Base-by-base conservation (phyloP, 768 basidiomycete species). In the Kwoniella europaea region DNA sequence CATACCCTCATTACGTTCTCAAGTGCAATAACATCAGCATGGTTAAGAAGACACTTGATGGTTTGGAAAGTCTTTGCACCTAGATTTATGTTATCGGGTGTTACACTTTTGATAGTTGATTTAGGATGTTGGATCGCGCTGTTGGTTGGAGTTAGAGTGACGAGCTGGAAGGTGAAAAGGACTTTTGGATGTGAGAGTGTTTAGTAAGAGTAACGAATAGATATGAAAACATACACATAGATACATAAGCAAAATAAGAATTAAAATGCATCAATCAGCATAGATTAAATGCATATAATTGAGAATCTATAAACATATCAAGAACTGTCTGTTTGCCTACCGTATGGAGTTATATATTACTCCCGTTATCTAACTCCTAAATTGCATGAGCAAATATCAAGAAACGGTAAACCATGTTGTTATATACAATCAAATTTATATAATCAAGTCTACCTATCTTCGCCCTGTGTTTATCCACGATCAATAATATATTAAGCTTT, bases 41-140 rank as follows among this genome's bases (percentile, higher is more conserved):
- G 89, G 75, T 84, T 95, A 63, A 84, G 94, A 73, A 82, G 94
- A 56, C 94, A 98, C 81, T 82, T 97, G 73, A 97, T 97, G 94
- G 94, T 98, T 24, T 99, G 97, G 97, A 98, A 98, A 85, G 90
- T 98, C 3, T 99, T 98, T 78, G 96, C 95, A 46, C 97, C 97
- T 72, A 85, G 96, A 72, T 97, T 95, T 81, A 95, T 98, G 90
- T 80, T 88, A 16, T 91, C 88, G 0, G 92, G 88, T 0, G 77
- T 89, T 3, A 87, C 87, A 35, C 81, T 96, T 44, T 53, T 93
- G 4, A 88, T 88, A 1, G 88, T 92, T 2, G 96, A 98, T 84
- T 44, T 90, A 0, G 90, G 86, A 0, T 84, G 91, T 20, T 64
- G 93, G 62, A 41, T 91, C 15, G 91, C 89, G 0, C 85, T 92